Percentiles rank a stretch among this genome's conserved stretches.
These are phyloP conservation scores for Scutellaria galericulata DNA, from an alignment of 257 asterid genomes.

Conservation along the genomic window DNA sequence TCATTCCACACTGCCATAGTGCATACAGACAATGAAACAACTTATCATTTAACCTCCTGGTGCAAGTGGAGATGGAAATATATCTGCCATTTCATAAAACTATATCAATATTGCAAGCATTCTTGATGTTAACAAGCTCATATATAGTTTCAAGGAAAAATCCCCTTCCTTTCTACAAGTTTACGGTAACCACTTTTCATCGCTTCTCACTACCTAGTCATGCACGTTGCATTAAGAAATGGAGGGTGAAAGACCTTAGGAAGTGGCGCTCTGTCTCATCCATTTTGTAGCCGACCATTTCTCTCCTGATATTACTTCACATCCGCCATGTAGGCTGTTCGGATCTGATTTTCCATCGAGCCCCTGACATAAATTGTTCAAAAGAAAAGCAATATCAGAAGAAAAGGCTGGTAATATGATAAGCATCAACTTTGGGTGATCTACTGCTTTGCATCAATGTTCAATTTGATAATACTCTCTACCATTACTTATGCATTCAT, in stretches of 20 bases:
- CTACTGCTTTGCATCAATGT: neutral
- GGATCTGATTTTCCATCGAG: constrained; percentile 79
- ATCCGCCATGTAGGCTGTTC: constrained; percentile 79
- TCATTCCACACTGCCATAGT: too few species aligned
- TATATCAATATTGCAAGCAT: constrained; percentile 20
- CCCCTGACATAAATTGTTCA: constrained; percentile 53
- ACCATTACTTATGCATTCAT: neutral
- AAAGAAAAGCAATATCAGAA: neutral
- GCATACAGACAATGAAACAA: too few species aligned
- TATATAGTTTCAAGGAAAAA: neutral
- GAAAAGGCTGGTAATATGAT: neutral
- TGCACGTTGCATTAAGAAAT: neutral
- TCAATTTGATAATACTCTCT: neutral
- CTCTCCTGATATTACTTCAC: constrained; percentile 81
- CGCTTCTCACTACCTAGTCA: neutral
- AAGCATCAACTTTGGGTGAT: neutral
- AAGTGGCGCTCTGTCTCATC: constrained; percentile 69
- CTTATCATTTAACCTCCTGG: neutral
- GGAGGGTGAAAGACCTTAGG: constrained; percentile 25
- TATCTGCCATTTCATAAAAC: neutral
- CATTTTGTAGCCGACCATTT: constrained; percentile 97
- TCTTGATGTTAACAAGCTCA: neutral
- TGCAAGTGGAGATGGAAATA: neutral
- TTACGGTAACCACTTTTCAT: neutral
- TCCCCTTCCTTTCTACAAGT: neutral